These are phyloP conservation scores for Schwanniomyces polymorphus DNA, from an alignment of 805 yeast genomes.

Conservation along the genomic window DNA sequence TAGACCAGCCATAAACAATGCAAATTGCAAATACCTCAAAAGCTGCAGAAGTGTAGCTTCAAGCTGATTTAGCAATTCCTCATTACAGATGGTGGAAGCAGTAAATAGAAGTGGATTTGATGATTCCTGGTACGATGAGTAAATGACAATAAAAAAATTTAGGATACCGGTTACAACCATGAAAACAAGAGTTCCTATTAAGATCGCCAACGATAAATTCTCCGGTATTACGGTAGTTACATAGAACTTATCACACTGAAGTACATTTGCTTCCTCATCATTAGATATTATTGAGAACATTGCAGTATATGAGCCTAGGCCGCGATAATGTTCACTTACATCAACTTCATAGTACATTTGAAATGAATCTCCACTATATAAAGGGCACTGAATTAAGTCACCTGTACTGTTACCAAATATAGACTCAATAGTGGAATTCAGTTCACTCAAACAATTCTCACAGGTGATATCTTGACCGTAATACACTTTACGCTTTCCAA, in stretches of 20 bases:
- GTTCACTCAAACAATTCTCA: neutral
- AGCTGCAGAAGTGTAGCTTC: conserved; percentile 54
- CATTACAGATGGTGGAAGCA: conserved; percentile 62
- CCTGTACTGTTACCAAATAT: conserved; percentile 27
- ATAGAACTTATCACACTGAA: conserved; percentile 50
- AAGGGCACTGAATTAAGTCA: conserved; percentile 30
- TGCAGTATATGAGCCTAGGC: conserved; percentile 47
- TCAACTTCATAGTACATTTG: conserved; percentile 39
- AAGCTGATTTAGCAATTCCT: conserved; percentile 52
- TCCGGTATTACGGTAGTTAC: conserved; percentile 47
- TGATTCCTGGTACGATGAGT: conserved; percentile 60
- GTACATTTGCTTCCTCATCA: conserved; percentile 26
- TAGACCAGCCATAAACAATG: conserved; percentile 56
- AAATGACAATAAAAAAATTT: conserved; percentile 41
- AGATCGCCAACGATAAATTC: conserved; percentile 31
- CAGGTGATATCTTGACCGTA: neutral
- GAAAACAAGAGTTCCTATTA: conserved; percentile 37
- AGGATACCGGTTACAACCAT: conserved; percentile 41
- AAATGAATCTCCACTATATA: conserved; percentile 37
- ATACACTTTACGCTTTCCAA: neutral
- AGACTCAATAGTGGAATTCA: conserved; percentile 16
- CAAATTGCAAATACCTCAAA: conserved; percentile 57
- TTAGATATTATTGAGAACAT: conserved; percentile 43
- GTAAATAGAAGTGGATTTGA: conserved; percentile 49
- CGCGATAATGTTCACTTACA: conserved; percentile 35